phyloP scores from a whole-genome alignment of 2,329 filamentous ascomycete genomes.

The Lomentospora prolificans region DNA sequence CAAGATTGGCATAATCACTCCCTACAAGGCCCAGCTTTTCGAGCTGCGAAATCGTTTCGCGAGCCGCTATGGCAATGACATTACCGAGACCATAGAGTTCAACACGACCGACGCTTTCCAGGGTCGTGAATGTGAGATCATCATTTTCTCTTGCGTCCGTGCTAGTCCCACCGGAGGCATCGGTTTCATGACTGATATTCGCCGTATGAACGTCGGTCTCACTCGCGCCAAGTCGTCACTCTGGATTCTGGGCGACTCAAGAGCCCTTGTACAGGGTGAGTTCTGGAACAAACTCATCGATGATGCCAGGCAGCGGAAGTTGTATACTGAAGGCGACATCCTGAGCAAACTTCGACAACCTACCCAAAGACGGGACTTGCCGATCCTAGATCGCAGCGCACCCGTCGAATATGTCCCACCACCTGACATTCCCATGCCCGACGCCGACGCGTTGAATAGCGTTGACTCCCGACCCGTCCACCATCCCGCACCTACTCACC shows the following conservation, averaged over 20 bases:
- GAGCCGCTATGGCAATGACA: slow-evolving; percentile 60
- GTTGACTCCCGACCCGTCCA: not conserved
- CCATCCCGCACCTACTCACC: not conserved
- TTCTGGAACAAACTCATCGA: slow-evolving; percentile 85
- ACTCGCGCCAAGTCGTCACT: slow-evolving; percentile 94
- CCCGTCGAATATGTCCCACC: not conserved
- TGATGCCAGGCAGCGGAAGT: slow-evolving; percentile 63
- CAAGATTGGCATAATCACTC: slow-evolving; percentile 95
- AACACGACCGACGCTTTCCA: slow-evolving; percentile 99
- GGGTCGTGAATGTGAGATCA: slow-evolving; percentile 91
- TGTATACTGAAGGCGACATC: slow-evolving; percentile 63
- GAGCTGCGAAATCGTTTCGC: slow-evolving; percentile 70
- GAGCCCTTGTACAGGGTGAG: slow-evolving; percentile 74
- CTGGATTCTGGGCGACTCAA: slow-evolving; percentile 91
- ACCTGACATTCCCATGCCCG: not conserved
- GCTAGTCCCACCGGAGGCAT: slow-evolving; percentile 89
- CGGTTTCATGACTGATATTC: slow-evolving; percentile 95
- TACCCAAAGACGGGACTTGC: slow-evolving; percentile 24
- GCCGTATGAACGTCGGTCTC: slow-evolving; percentile 97
- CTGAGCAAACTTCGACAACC: slow-evolving; percentile 37
- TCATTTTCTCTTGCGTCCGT: slow-evolving; percentile 97
- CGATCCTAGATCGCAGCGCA: slow-evolving; percentile 12
- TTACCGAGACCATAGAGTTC: slow-evolving; percentile 80
- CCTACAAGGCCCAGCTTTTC: slow-evolving; percentile 86
- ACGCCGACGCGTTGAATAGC: not conserved